These are phyloP conservation scores for Globisporangium nagaii DNA, from an alignment of 352 stramenopile genomes.

Conservation along the genomic window DNA sequence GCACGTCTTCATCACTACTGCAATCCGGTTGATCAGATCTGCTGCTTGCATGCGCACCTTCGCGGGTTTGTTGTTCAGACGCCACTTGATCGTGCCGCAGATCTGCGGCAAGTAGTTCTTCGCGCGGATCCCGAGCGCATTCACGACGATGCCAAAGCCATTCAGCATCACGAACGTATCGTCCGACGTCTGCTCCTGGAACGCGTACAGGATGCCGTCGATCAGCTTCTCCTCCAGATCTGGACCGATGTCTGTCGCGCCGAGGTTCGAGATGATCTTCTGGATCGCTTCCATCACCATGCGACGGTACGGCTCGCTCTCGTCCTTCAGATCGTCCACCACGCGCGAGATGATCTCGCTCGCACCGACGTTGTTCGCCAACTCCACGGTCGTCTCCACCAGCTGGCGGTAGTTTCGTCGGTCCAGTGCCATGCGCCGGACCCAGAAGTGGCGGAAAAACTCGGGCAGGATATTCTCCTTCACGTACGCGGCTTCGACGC, in stretches of 20 bases:
- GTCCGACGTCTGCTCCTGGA: conserved; percentile 96
- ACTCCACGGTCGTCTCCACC: conserved; percentile 98
- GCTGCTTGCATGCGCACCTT: conserved; percentile 99
- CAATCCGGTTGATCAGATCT: conserved; percentile 98
- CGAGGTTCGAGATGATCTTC: conserved; percentile 97
- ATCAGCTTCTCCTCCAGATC: conserved; percentile 99
- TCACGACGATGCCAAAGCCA: conserved; percentile 98
- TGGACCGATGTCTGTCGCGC: conserved; percentile 94
- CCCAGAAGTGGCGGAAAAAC: conserved; percentile 99
- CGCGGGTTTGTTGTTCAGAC: conserved; percentile 98
- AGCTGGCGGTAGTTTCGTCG: conserved; percentile 97
- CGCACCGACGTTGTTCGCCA: conserved; percentile 99
- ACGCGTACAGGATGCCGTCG: conserved; percentile 99
- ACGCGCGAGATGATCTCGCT: conserved; percentile 97
- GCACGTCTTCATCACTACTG: conserved; percentile 98
- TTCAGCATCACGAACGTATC: conserved; percentile 95
- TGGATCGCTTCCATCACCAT: conserved; percentile 99
- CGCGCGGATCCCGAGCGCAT: conserved; percentile 94
- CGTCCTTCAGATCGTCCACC: conserved; percentile 99
- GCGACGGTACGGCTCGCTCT: conserved; percentile 97
- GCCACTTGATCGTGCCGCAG: conserved; percentile 98
- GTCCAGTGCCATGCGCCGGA: conserved; percentile 97
- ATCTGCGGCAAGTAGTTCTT: conserved; percentile 99
- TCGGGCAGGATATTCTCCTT: conserved; percentile 97
- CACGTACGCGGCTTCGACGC: conserved; percentile 97